phyloP scores from a whole-genome alignment of 768 basidiomycete species.

The Scleroderma citrinum region DNA sequence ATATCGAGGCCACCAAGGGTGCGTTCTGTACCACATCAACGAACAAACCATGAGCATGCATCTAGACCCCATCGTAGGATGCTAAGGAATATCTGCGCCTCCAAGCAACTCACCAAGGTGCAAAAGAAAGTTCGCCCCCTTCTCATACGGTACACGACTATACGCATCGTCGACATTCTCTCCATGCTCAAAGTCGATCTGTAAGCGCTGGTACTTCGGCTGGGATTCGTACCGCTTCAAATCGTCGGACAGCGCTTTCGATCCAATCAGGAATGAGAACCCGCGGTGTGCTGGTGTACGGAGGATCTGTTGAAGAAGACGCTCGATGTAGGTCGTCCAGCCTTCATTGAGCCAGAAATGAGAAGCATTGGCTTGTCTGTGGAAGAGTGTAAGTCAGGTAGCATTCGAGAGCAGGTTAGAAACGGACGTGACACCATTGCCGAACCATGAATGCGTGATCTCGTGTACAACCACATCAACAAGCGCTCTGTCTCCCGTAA shows the following conservation, averaged over 20 bases:
- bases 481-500: slow-evolving; percentile 81
- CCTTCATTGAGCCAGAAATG: slow-evolving; percentile 92
- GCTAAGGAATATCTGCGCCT: too few species aligned
- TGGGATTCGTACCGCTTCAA: slow-evolving; percentile 51
- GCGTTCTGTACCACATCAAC: too few species aligned
- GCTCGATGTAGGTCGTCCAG: slow-evolving; percentile 92
- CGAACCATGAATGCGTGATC: slow-evolving; percentile 84
- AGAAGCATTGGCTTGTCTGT: slow-evolving; percentile 61
- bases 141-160: slow-evolving; percentile 73
- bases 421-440: slow-evolving; percentile 87
- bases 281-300: slow-evolving; percentile 73
- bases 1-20: slow-evolving; percentile 66
- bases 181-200: slow-evolving; percentile 66
- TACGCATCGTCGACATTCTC: slow-evolving; percentile 80
- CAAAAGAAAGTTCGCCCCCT: slow-evolving; percentile 85
- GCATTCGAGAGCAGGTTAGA: too few species aligned
- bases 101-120: slow-evolving; percentile 68
- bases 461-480: slow-evolving; percentile 91
- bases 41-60: too few species aligned
- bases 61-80: too few species aligned
- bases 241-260: slow-evolving; percentile 65
- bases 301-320: slow-evolving; percentile 63
- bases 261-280: slow-evolving; percentile 75
- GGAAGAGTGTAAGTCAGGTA: slow-evolving; percentile 6
- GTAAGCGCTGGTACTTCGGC: slow-evolving; percentile 72